Percentiles rank a stretch among this genome's conserved stretches.
phyloP scores from a whole-genome alignment of 2,329 filamentous ascomycete genomes.

The Stagonosporopsis cucurbitacearum region DNA sequence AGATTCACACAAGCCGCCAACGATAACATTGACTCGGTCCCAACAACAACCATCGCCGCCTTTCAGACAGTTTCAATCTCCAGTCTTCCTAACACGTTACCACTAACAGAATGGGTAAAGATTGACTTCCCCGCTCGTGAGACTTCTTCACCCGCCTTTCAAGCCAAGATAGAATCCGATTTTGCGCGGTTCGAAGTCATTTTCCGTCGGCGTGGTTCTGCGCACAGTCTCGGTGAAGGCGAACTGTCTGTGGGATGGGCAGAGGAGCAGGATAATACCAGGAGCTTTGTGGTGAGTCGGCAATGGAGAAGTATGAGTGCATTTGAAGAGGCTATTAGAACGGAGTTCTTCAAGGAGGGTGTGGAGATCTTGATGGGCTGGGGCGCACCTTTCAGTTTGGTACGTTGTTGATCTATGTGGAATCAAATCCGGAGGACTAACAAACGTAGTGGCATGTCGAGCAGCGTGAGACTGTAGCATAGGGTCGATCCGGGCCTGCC shows the following conservation, averaged over 20 bases:
- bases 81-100: background rate
- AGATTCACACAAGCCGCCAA: background rate
- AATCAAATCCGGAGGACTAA: background rate
- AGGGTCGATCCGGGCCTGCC: no score
- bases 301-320: background rate
- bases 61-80: background rate
- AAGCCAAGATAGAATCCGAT: background rate
- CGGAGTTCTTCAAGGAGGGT: background rate
- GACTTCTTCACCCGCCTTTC: background rate
- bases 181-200: background rate
- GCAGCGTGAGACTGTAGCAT: background rate
- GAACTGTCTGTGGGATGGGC: conserved; percentile 1
- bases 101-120: background rate
- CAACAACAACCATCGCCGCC: background rate
- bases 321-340: background rate
- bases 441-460: background rate
- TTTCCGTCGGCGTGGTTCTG: background rate
- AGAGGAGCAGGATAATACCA: background rate
- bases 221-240: background rate
- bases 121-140: background rate
- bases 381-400: conserved; percentile 1
- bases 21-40: background rate
- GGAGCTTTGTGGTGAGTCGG: conserved; percentile 1
- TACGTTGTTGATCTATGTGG: background rate
- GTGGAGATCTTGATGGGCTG: background rate